Evolutionary conservation across 2,329 filamentous ascomycete genomes (phyloP).

Genomic region (Exophiala lecanii-corni): DNA sequence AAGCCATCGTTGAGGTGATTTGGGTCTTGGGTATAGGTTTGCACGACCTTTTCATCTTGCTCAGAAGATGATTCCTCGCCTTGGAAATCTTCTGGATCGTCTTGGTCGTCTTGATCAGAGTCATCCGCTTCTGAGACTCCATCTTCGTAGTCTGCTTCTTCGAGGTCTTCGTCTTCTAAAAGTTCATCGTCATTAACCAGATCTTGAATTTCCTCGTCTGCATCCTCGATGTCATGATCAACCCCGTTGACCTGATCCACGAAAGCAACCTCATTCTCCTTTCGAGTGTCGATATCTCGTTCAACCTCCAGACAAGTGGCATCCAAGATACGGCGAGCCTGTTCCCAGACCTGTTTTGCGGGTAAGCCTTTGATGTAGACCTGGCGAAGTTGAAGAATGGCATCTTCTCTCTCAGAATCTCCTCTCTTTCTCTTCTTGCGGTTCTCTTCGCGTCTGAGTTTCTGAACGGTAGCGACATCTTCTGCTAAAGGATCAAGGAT

Average conservation of each 20-base stretch:
- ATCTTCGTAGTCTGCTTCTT: constrained; percentile 11
- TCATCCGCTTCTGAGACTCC: constrained; percentile 12
- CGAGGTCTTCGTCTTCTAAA: constrained; percentile 22
- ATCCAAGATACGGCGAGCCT: constrained; percentile 74
- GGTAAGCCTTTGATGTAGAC: constrained; percentile 84
- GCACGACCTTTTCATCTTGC: constrained; percentile 32
- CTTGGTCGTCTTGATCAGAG: constrained; percentile 10
- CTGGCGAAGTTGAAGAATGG: constrained; percentile 71
- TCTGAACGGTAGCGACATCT: constrained; percentile 68
- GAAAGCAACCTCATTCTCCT: constrained; percentile 1
- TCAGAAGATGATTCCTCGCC: constrained; percentile 31
- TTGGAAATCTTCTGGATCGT: constrained; percentile 26
- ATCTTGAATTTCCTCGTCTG: constrained; percentile 18
- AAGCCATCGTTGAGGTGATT: constrained; percentile 94
- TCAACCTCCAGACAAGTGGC: constrained; percentile 26
- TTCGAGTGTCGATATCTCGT: constrained; percentile 20
- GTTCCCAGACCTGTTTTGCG: constrained; percentile 88
- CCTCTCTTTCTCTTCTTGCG: constrained; percentile 33
- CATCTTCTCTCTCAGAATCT: constrained; percentile 38
- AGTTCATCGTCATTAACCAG: constrained; percentile 3
- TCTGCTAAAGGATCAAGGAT: constrained; percentile 74
- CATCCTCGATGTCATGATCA: constrained; percentile 14
- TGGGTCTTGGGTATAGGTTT: constrained; percentile 64
- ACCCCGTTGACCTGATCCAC: constrained; percentile 18
- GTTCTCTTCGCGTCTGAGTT: constrained; percentile 64